These are phyloP conservation scores for Sclerotinia spermophila DNA, from an alignment of 2,329 filamentous ascomycete species.

Conservation along the genomic window DNA sequence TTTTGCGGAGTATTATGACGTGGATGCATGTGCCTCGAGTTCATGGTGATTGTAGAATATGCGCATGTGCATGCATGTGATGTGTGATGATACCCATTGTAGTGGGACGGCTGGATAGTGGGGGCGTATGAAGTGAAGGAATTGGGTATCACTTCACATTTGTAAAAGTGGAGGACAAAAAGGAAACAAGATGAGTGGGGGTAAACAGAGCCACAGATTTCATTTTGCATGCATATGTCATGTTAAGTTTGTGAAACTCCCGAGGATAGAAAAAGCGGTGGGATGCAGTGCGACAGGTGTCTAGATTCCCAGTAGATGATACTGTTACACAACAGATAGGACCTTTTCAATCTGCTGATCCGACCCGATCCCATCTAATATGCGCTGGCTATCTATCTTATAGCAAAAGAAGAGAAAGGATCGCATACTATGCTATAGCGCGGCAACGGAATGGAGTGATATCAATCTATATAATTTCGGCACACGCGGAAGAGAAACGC, in stretches of 20 bases:
- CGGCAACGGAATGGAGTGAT: background rate
- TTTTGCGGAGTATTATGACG: background rate
- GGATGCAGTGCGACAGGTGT: background rate
- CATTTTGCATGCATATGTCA: background rate
- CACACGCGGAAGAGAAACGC: background rate
- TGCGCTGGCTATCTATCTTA: background rate
- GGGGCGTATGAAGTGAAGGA: background rate
- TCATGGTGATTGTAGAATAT: background rate
- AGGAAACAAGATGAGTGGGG: background rate
- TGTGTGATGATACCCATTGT: background rate
- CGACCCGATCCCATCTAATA: background rate
- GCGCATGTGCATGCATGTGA: background rate
- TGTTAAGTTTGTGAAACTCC: background rate
- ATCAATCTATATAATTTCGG: background rate
- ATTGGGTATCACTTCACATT: background rate
- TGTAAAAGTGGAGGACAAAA: background rate
- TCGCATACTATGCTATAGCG: background rate
- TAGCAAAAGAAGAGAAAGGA: background rate
- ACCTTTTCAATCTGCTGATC: background rate
- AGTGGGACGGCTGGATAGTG: background rate
- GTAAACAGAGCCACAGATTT: background rate
- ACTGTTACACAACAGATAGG: constrained; percentile 1
- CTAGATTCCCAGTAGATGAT: background rate
- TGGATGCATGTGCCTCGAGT: background rate
- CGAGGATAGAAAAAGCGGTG: background rate